Evolutionary conservation across 1,284 basidiomycete species (phyloP).

Genomic region (Austroboletus olivaceoglutinosus): DNA sequence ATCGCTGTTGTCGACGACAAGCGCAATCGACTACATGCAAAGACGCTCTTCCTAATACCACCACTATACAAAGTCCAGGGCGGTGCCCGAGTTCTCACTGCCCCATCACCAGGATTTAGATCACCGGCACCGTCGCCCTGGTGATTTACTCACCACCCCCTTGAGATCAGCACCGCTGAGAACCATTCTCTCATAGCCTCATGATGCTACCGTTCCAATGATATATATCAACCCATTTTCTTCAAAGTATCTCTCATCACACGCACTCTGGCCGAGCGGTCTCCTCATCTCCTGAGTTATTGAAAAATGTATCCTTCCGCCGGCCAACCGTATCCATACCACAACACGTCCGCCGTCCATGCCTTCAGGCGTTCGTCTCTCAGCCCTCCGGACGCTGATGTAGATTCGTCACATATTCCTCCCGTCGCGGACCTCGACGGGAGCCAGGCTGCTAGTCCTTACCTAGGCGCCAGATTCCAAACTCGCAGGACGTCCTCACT

Average conservation of each 20-base stretch:
- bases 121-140: constrained; percentile 37
- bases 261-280: not conserved
- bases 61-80: no score
- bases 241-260: not conserved
- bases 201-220: constrained; percentile 16
- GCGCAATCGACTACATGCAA: no score
- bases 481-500: constrained; percentile 51
- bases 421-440: constrained; percentile 19
- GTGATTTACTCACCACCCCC: constrained; percentile 24
- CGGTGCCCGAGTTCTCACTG: constrained; percentile 10
- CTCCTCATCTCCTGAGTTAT: not conserved
- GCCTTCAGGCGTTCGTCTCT: constrained; percentile 43
- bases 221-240: not conserved
- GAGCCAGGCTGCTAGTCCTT: constrained; percentile 6
- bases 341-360: no score
- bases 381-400: constrained; percentile 56
- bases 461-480: constrained; percentile 34
- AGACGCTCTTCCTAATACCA: no score
- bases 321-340: no score
- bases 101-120: not conserved
- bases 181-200: constrained; percentile 23
- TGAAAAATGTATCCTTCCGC: constrained; percentile 48
- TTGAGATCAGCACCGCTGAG: constrained; percentile 18
- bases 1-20: constrained; percentile 37
- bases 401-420: constrained; percentile 34